Conservation (phyloP, 2,329 filamentous ascomycete genomes). For the Cladosporium sp. region DNA sequence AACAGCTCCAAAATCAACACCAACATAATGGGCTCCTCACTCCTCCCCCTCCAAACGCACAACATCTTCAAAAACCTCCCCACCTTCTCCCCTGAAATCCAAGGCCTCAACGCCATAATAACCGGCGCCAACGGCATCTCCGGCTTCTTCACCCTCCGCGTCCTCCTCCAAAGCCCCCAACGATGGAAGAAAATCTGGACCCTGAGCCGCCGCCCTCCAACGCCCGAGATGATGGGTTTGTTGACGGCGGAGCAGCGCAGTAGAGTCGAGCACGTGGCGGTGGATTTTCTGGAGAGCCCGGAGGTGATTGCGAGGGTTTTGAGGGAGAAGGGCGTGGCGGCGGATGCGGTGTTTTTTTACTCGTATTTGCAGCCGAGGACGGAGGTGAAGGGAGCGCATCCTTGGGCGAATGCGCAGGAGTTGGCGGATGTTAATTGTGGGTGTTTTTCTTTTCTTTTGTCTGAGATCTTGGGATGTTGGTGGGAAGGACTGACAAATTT, state of each 20-base stretch:
- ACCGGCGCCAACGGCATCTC: conserved; percentile 53
- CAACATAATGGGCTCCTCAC: conserved; percentile 24
- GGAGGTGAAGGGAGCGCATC: conserved; percentile 34
- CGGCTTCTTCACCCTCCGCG: conserved; percentile 48
- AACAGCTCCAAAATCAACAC: not conserved
- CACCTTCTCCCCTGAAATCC: conserved; percentile 38
- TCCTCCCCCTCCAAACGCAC: conserved; percentile 21
- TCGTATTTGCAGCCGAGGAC: conserved; percentile 49
- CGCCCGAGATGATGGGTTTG: conserved; percentile 33
- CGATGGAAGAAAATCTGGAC: conserved; percentile 52
- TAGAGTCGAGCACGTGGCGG: conserved; percentile 27
- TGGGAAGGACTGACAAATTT: conserved; percentile 39
- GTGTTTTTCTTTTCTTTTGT: conserved; percentile 23
- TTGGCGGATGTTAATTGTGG: conserved; percentile 46
- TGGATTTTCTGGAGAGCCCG: conserved; percentile 35
- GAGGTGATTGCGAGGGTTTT: conserved; percentile 35
- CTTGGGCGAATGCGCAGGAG: conserved; percentile 49
- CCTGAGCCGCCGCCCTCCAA: conserved; percentile 44
- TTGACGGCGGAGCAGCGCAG: conserved; percentile 27
- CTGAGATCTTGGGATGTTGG: too few species aligned
- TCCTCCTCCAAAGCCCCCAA: conserved; percentile 41
- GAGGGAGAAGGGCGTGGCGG: conserved; percentile 31
- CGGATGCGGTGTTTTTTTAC: conserved; percentile 50
- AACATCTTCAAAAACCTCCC: conserved; percentile 50
- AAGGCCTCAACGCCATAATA: conserved; percentile 47